Evolutionary conservation across 768 basidiomycete species (phyloP).

Genomic region (Tylopilus sp.): DNA sequence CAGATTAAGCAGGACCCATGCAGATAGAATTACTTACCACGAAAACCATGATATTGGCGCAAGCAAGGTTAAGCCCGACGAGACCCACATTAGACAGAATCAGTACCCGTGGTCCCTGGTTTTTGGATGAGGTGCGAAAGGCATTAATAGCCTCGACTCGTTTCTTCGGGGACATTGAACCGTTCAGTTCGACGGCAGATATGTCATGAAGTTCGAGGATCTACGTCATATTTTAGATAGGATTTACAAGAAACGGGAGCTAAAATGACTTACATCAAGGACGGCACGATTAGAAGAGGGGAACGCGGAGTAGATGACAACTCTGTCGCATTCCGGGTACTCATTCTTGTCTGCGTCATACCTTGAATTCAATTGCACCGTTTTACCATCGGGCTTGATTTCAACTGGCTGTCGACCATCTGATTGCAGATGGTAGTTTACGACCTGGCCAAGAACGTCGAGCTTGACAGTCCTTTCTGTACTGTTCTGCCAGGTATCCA

Average conservation of each 20-base stretch:
- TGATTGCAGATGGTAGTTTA: too few relatives aligned
- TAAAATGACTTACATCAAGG: background rate
- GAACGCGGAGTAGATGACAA: background rate
- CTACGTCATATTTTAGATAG: too few relatives aligned
- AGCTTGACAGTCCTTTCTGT: too few relatives aligned
- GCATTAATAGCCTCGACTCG: background rate
- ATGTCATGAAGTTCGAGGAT: background rate
- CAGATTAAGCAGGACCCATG: too few relatives aligned
- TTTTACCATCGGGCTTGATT: background rate
- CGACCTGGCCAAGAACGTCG: too few relatives aligned
- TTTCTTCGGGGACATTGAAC: background rate
- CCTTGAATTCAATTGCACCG: background rate
- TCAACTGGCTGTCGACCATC: too few relatives aligned
- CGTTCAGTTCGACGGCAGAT: background rate
- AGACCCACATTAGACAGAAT: background rate
- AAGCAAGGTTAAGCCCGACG: background rate
- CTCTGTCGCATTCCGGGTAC: background rate
- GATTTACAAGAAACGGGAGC: too few relatives aligned
- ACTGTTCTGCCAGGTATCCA: background rate
- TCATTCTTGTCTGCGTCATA: too few relatives aligned
- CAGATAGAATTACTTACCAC: background rate
- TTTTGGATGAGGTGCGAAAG: background rate
- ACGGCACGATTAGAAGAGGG: background rate
- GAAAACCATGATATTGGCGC: background rate
- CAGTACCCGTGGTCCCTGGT: background rate